Evolutionary conservation across 2,329 filamentous ascomycete species (phyloP).

Genomic region (Cadophora gregata): DNA sequence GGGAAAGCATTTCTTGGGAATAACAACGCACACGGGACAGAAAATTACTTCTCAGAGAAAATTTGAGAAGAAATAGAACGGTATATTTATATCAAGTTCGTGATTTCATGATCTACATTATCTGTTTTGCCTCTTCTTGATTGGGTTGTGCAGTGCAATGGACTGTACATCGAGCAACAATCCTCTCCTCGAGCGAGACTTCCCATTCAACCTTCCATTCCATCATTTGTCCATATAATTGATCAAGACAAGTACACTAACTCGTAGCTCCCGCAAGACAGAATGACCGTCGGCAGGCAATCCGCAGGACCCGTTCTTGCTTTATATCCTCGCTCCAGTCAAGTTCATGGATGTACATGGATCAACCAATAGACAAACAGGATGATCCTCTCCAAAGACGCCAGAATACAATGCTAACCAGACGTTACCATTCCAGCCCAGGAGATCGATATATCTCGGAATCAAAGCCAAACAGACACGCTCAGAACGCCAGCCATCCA

Average conservation of each 20-base stretch:
- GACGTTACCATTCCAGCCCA: not conserved
- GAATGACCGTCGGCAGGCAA: not conserved
- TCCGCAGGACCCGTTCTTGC: not conserved
- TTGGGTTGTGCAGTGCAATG: not conserved
- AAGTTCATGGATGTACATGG: not conserved
- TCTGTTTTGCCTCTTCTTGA: not conserved
- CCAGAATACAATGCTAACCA: conserved; percentile 5
- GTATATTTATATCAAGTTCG: not conserved
- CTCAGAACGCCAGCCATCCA: conserved; percentile 2
- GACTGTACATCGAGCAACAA: not conserved
- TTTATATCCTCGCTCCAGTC: not conserved
- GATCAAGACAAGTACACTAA: not conserved
- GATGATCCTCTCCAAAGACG: not conserved
- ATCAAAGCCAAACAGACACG: not conserved
- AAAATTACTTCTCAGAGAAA: too few relatives aligned
- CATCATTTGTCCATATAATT: not conserved
- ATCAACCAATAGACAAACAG: not conserved
- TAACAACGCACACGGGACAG: not conserved
- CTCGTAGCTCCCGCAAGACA: not conserved
- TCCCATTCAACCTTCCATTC: not conserved
- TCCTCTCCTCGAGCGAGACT: not conserved
- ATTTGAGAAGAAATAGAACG: too few relatives aligned
- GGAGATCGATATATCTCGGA: not conserved
- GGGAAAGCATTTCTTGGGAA: not conserved
- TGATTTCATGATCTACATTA: conserved; percentile 10